Base-by-base conservation (phyloP, 2,329 filamentous ascomycete genomes). In the Penicillium palitans region DNA sequence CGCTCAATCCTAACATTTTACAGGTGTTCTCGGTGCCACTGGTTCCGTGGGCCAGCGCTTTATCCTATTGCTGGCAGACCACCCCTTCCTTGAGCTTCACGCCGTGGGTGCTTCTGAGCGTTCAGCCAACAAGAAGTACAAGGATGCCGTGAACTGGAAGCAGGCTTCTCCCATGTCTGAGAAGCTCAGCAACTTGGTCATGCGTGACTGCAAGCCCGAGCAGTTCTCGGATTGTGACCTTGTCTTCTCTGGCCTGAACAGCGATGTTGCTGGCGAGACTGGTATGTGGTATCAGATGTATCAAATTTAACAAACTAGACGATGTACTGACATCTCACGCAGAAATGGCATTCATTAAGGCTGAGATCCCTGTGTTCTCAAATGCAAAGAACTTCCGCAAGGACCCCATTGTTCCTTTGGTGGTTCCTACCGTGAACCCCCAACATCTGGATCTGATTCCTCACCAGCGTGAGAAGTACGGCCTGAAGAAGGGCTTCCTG, bases 381-480 rank as follows among this genome's bases (percentile, higher is more conserved):
- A 99, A 98, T 77, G 93, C 95, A 52, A 97, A 97, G 79, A 98
- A 97, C 84, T 91, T 96, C 83, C 90, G 95, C 69, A 89, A 89
- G 73, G 88, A 96, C 74, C 91, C 92, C 21, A 82, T 93, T 49
- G 92, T 97, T 2, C 95, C 95, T 12, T 87, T 98, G 71, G 90
- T 98, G 64, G 93, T 98, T 9, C 95, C 95, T 1, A 96, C 92
- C 21, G 93, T 98, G 75, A 98, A 98, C 81, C 87, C 96, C 13
- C 78, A 85, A 44, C 93, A 98, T 77, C 84, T 97, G 69, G 85
- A 89, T 71, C 83, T 97, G 61, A 93, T 98, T 72, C 88, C 90
- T n/a, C 88, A 96, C 77, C 93, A 98, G 80, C 85, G 90, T 62
- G 82, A 86, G 71, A 83, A 89, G 44, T 85, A 90, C 74, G 80